Conservation (phyloP, 1,139 yeast genomes). For the Hansenula sp. region DNA sequence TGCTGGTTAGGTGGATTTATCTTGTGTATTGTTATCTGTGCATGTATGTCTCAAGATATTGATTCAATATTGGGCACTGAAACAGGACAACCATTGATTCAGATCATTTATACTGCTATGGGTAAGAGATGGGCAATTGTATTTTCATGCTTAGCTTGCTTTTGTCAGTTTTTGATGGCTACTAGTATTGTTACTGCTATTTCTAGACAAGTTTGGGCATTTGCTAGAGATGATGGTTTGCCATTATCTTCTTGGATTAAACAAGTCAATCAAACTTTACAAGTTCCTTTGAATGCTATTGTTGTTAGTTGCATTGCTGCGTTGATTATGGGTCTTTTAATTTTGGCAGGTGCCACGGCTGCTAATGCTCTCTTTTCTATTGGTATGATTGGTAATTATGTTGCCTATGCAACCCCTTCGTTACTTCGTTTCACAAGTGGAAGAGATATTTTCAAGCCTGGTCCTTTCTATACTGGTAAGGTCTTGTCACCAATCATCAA, state of each 20-base stretch:
- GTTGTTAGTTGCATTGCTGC: slow-evolving; percentile 44
- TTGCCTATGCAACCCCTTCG: slow-evolving; percentile 54
- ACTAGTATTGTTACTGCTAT: slow-evolving; percentile 44
- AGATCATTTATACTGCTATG: slow-evolving; percentile 54
- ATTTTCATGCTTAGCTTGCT: slow-evolving; percentile 50
- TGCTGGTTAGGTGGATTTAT: slow-evolving; percentile 59
- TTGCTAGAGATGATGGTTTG: slow-evolving; percentile 44
- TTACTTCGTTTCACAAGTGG: slow-evolving; percentile 41
- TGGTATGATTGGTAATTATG: slow-evolving; percentile 49
- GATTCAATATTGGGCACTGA: slow-evolving; percentile 35
- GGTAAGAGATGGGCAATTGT: slow-evolving; percentile 68
- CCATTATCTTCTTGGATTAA: slow-evolving; percentile 42
- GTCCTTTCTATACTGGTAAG: slow-evolving; percentile 61
- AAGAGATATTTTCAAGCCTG: slow-evolving; percentile 50
- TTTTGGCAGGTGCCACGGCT: slow-evolving; percentile 52
- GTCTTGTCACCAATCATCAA: slow-evolving; percentile 39
- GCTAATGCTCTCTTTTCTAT: slow-evolving; percentile 54
- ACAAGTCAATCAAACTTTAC: slow-evolving; percentile 42
- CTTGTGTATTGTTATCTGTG: slow-evolving; percentile 47
- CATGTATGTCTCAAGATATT: slow-evolving; percentile 54
- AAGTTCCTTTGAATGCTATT: slow-evolving; percentile 56
- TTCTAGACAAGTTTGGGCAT: slow-evolving; percentile 45
- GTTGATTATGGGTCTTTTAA: slow-evolving; percentile 48
- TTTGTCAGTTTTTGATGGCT: slow-evolving; percentile 64
- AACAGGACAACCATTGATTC: slow-evolving; percentile 61